Base-by-base conservation (phyloP, 495 filamentous ascomycete genomes). In the Massariosphaeria phaeospora region DNA sequence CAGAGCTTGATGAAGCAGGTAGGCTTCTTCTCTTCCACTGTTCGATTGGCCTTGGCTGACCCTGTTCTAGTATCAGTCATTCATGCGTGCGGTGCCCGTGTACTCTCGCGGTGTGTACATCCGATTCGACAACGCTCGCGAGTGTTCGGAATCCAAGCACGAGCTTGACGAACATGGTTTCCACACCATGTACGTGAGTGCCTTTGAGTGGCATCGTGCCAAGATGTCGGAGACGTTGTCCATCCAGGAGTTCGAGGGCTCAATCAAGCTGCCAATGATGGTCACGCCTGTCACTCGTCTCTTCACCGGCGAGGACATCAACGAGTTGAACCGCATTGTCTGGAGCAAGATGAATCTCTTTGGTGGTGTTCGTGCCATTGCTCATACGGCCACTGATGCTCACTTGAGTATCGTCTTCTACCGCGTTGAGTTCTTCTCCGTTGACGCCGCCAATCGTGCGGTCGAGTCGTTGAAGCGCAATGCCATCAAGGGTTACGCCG, bases 381-480 rank as follows among this genome's bases (percentile, higher is more conserved):
- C 29, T 11, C 15, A 50, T 30, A 39, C 20, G 6, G 42, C 11
- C 13, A 45, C 48, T 9, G 48, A 33, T 9, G 25, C 17, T 11
- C 7, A 55, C 33, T 1, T n/a, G 4, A 36, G 15, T 7, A n/a
- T 33, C 25, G 18, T 46, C 21, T 4, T 10, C 10, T 46, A 53
- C 38, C 59, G 59, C 13, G 41, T 58, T 25, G 59, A 63, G 44
- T 58, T 54, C 41, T 7, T 31, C 20, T 58, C 54, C 0, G 25
- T 58, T 36, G 35, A 48, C 11, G 53, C 40, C 2, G 41, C 53
- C 3, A 48, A 33, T 1, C 54, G 49, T 17, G 34, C 33, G 29
- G 36, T 58, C 9, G 15, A 27, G 11, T 7, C 5, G 8, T 11
- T 55, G 17, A 40, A 40, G 30, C 31, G 18, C 7, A 13, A 27